phyloP scores from a whole-genome alignment of 495 filamentous ascomycete species.

The Immersiella caudata region DNA sequence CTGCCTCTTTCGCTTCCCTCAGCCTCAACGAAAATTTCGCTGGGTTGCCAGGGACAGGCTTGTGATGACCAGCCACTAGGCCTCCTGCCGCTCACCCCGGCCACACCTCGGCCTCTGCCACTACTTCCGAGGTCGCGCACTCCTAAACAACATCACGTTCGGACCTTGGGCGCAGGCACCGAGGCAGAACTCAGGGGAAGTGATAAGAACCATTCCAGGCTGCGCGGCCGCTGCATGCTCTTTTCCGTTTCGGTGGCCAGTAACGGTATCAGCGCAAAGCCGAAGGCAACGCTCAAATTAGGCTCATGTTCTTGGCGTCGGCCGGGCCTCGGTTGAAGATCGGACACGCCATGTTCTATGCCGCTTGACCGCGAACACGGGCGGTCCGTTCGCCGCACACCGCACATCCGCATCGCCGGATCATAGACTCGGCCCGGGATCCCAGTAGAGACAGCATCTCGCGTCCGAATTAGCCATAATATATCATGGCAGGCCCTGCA shows the following conservation, averaged over 20 bases:
- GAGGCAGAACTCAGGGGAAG: background rate
- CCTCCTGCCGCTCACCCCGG: conserved; percentile 1
- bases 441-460: background rate
- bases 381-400: background rate
- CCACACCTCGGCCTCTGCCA: conserved; percentile 23
- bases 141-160: background rate
- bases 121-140: conserved; percentile 18
- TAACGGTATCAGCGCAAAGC: background rate
- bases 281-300: background rate
- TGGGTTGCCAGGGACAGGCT: conserved; percentile 11
- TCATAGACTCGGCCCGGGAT: background rate
- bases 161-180: background rate
- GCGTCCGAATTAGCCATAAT: background rate
- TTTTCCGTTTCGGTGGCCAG: background rate
- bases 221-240: background rate
- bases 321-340: background rate
- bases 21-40: conserved; percentile 15
- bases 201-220: background rate
- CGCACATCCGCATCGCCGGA: background rate
- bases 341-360: background rate
- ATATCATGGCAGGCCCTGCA: too few species aligned
- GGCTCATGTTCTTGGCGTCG: background rate
- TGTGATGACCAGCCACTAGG: conserved; percentile 23
- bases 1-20: conserved; percentile 23
- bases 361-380: background rate